These are phyloP conservation scores for Dryadomyces quercivorus DNA, from an alignment of 2,329 filamentous ascomycete species.

Conservation along the genomic window DNA sequence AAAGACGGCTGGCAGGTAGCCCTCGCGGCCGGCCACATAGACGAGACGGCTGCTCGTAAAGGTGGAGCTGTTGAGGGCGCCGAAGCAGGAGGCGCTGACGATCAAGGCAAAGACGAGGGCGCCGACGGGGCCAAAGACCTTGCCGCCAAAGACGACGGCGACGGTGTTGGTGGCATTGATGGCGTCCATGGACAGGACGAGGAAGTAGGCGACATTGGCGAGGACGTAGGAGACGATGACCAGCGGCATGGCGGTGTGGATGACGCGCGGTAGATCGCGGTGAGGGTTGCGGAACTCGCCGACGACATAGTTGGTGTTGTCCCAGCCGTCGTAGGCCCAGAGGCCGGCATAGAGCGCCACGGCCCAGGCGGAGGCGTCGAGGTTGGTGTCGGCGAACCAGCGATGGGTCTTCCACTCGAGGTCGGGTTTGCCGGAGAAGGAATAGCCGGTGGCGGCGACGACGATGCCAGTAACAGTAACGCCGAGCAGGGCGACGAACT, in stretches of 20 bases:
- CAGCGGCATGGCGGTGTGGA: conserved; percentile 90
- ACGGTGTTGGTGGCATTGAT: conserved; percentile 89
- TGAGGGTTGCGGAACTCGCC: conserved; percentile 90
- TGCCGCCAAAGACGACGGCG: conserved; percentile 83
- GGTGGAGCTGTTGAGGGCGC: conserved; percentile 83
- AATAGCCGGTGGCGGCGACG: conserved; percentile 76
- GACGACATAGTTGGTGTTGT: conserved; percentile 98
- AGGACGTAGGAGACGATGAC: conserved; percentile 85
- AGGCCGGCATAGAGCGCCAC: conserved; percentile 89
- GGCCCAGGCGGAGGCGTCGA: conserved; percentile 74
- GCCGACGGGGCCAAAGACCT: conserved; percentile 78
- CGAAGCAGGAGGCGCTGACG: conserved; percentile 85
- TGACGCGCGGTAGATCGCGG: conserved; percentile 82
- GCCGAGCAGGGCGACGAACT: conserved; percentile 79
- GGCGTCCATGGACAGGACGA: conserved; percentile 69
- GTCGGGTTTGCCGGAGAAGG: conserved; percentile 62
- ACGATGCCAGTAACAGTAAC: conserved; percentile 83
- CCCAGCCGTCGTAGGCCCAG: conserved; percentile 98
- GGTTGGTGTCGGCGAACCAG: conserved; percentile 82
- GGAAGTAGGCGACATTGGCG: conserved; percentile 87
- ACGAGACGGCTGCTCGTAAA: conserved; percentile 89
- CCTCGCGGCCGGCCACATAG: conserved; percentile 90
- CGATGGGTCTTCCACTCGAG: conserved; percentile 74
- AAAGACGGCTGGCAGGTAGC: conserved; percentile 76
- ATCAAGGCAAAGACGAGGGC: conserved; percentile 76